Percentiles rank a stretch among this genome's conserved stretches.
These are phyloP conservation scores for Syncephalis plumigaleata DNA, from an alignment of 371 early-diverging fungal species.

Conservation along the genomic window DNA sequence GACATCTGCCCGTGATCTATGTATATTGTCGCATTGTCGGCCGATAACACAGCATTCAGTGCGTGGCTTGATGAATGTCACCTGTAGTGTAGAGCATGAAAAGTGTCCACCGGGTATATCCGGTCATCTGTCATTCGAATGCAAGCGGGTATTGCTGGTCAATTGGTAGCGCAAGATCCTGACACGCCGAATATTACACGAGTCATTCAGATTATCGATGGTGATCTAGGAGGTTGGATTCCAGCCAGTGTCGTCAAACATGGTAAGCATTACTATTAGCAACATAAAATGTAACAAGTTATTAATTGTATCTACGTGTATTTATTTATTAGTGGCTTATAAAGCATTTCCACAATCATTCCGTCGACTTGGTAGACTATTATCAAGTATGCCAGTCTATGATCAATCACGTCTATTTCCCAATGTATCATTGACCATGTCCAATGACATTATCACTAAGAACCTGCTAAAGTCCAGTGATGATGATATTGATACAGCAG, in stretches of 20 bases:
- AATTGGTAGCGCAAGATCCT: constrained; percentile 14
- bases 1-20: constrained; percentile 27
- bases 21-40: constrained; percentile 21
- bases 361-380: too few relatives aligned
- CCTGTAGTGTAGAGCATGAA: constrained; percentile 20
- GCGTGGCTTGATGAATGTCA: constrained; percentile 16
- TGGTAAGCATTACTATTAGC: constrained; percentile 10
- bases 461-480: too few relatives aligned
- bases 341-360: too few relatives aligned
- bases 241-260: constrained; percentile 27
- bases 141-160: constrained; percentile 32
- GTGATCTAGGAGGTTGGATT: constrained; percentile 38
- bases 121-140: constrained; percentile 23
- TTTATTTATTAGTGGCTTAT: too few relatives aligned
- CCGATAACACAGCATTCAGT: constrained; percentile 6
- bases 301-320: background rate
- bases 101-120: constrained; percentile 17
- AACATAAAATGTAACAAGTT: background rate
- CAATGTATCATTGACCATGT: too few relatives aligned
- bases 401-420: too few relatives aligned
- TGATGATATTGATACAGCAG: too few relatives aligned
- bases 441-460: too few relatives aligned
- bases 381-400: too few relatives aligned
- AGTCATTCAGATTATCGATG: constrained; percentile 27
- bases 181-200: constrained; percentile 14